Evolutionary conservation across 2,329 filamentous ascomycete genomes (phyloP), one percentile per base, ranked within the genome.

Genomic region (Lasiodiplodia sp.): DNA sequence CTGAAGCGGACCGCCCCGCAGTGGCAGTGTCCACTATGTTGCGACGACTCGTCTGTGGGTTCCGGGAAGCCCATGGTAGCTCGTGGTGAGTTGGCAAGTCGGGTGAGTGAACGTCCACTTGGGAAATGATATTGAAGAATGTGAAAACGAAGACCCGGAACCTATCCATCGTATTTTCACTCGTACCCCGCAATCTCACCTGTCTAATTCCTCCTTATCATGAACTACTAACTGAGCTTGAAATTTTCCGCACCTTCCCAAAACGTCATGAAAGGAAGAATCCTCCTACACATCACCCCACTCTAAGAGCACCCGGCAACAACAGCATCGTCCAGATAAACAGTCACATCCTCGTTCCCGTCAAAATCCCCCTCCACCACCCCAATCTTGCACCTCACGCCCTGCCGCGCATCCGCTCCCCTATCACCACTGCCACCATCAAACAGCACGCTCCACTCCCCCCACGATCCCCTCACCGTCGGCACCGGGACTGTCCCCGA

Each of bases 21-120:
- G 74, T 88, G 85, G 70, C 86, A 88, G 68, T 82, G 82, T 16
- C 80, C 84, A 55, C 82, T 76, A 74, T 88, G 86, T 1, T 81
- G 83, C 6, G 64, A 55, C 16, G 38, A 66, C 37, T 66, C 52
- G 38, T 34, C 14, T n/a, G 64, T 66, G 4, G 52, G 51, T 10
- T 66, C 53, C 8, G 64, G 64, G 37, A 66, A 57, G 25, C 58
- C 58, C 58, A 62, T 62, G 56, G 23, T 47, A n/a, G 44, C 2
- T 21, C 8, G 44, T 21, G 44, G 18, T 21, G 44, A 47, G n/a
- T 47, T 2, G 44, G n/a, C 5, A 16, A 18, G 18, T 7, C 40
- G 16, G 14, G 16, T 16, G 40, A 0, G 18, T 44, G 40, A 18
- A 18, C 18, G 40, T 18, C 11, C 44, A 21, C 40, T 44, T 16